Percentiles rank a stretch among this genome's conserved stretches.
Conservation (phyloP, 345 rosid genomes). For the Salix suchowensis region DNA sequence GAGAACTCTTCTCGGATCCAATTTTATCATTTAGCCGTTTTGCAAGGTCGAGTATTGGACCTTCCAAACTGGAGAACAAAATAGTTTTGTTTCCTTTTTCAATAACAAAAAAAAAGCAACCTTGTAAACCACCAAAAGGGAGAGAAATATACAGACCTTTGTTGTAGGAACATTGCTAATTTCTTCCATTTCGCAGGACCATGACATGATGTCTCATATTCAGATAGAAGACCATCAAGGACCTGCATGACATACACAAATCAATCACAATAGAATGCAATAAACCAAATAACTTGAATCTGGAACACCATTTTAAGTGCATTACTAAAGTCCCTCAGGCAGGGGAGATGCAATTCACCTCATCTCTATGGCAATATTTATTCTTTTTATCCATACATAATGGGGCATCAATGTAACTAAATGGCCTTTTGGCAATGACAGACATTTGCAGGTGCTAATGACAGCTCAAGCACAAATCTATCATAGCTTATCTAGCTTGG, state of each 20-base stretch:
- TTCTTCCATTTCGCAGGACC: slow-evolving; percentile 97
- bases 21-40: slow-evolving; percentile 73
- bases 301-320: neutral
- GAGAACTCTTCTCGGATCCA: slow-evolving; percentile 80
- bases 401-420: neutral
- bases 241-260: slow-evolving; percentile 45
- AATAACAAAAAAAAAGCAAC: neutral
- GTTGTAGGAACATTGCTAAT: slow-evolving; percentile 73
- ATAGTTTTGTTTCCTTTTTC: neutral
- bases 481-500: neutral
- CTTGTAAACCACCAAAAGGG: neutral
- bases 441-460: neutral
- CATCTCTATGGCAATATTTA: neutral
- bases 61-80: slow-evolving; percentile 64
- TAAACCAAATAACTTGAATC: neutral
- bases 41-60: slow-evolving; percentile 76
- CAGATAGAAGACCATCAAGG: slow-evolving; percentile 68
- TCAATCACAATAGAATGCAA: neutral
- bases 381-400: neutral
- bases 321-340: neutral
- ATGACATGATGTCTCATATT: slow-evolving; percentile 69
- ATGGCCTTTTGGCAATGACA: neutral
- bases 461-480: neutral
- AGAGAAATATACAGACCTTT: slow-evolving; percentile 48
- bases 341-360: neutral